Evolutionary conservation across 2,329 filamentous ascomycete species (phyloP).

Genomic region (Alternaria viburni): DNA sequence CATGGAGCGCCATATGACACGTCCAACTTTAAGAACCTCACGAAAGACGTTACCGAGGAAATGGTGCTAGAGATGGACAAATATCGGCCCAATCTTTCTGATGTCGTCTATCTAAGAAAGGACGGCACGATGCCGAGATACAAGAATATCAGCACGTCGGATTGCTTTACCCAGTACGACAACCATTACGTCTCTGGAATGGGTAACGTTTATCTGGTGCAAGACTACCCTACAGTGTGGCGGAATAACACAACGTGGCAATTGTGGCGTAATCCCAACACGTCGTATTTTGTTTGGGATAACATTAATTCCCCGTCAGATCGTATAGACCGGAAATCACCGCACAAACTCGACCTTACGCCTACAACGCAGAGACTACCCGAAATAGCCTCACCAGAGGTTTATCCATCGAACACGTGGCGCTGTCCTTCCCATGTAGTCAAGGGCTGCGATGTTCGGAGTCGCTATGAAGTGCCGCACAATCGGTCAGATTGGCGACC

Average conservation of each 20-base stretch:
- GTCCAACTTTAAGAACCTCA: background rate
- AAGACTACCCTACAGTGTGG: conserved; percentile 11
- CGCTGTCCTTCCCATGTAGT: conserved; percentile 13
- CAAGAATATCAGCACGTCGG: background rate
- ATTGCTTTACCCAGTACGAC: conserved; percentile 16
- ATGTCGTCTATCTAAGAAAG: background rate
- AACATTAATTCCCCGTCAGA: background rate
- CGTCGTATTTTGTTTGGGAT: background rate
- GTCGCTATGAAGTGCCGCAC: conserved; percentile 7
- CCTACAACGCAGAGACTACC: background rate
- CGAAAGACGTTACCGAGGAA: background rate
- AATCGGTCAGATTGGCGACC: conserved; percentile 16
- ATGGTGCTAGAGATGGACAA: background rate
- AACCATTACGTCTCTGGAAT: conserved; percentile 14
- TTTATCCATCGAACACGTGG: conserved; percentile 19
- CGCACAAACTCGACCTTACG: background rate
- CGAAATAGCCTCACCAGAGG: background rate
- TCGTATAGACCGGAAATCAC: background rate
- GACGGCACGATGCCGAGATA: background rate
- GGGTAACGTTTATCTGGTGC: conserved; percentile 22
- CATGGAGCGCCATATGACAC: conserved; percentile 12
- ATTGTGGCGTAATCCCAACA: background rate
- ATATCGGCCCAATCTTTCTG: background rate
- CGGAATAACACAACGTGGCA: background rate
- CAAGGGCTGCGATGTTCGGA: conserved; percentile 1